phyloP scores from a whole-genome alignment of 2,329 filamentous ascomycete species.

The Berkeleyomyces basicola region DNA sequence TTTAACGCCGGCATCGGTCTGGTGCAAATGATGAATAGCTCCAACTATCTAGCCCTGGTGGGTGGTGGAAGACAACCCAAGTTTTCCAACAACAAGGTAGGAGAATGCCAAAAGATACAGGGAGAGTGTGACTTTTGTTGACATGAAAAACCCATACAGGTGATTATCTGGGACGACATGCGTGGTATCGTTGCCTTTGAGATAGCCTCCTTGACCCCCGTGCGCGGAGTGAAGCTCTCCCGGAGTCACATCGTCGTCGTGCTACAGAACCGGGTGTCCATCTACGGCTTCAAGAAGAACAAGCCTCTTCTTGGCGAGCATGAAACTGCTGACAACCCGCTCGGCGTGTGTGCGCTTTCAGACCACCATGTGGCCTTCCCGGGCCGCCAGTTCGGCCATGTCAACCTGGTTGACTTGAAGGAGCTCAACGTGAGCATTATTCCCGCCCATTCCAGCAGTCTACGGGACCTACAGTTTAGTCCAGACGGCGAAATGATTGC shows the following conservation, averaged over 20 bases:
- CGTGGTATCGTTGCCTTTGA: constrained; percentile 56
- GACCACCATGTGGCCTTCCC: constrained; percentile 65
- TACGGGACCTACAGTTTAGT: constrained; percentile 67
- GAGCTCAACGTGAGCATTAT: constrained; percentile 83
- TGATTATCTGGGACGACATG: constrained; percentile 83
- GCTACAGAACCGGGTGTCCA: constrained; percentile 62
- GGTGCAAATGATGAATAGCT: constrained; percentile 72
- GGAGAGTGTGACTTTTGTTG: not conserved
- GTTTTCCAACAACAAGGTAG: constrained; percentile 70
- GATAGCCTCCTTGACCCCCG: constrained; percentile 64
- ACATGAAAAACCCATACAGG: constrained; percentile 24
- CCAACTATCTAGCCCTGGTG: constrained; percentile 77
- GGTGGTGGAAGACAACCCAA: constrained; percentile 76
- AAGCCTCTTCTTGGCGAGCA: constrained; percentile 57
- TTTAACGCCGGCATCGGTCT: constrained; percentile 71
- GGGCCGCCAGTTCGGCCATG: constrained; percentile 71
- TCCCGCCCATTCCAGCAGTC: constrained; percentile 64
- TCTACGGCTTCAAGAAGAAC: constrained; percentile 63
- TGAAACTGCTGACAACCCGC: constrained; percentile 71
- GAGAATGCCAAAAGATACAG: not conserved
- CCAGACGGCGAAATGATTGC: constrained; percentile 66
- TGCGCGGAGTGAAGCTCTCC: constrained; percentile 64
- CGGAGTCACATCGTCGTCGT: constrained; percentile 64
- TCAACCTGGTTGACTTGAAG: constrained; percentile 67
- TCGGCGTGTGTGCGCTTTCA: constrained; percentile 65